Percentiles rank a stretch among this genome's conserved stretches.
Conservation (phyloP, 345 rosid species). For the Gynandropsis gynandra region DNA sequence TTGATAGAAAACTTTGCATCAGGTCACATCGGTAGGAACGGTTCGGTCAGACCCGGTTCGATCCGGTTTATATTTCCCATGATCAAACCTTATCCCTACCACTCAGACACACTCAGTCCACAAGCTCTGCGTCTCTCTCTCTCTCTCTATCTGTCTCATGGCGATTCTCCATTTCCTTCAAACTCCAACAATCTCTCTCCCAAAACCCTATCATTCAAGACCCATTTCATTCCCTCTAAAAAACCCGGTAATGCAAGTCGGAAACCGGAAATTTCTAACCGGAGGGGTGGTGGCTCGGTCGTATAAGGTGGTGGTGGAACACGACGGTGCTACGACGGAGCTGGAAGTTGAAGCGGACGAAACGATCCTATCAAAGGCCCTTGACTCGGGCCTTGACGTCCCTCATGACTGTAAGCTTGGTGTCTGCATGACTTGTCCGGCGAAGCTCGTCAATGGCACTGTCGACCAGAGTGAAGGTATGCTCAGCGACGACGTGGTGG, state of each 20-base stretch:
- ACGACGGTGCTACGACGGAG: slow-evolving; percentile 56
- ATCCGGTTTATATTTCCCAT: neutral
- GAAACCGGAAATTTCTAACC: neutral
- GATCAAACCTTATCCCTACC: slow-evolving; percentile 12
- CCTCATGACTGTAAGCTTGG: slow-evolving; percentile 95
- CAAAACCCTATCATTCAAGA: slow-evolving; percentile 31
- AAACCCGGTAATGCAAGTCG: slow-evolving; percentile 10
- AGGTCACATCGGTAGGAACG: slow-evolving; percentile 18
- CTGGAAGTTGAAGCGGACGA: slow-evolving; percentile 82
- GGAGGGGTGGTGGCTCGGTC: slow-evolving; percentile 28
- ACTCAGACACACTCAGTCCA: slow-evolving; percentile 14
- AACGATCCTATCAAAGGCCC: slow-evolving; percentile 71
- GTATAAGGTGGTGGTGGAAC: slow-evolving; percentile 76
- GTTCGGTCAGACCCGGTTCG: slow-evolving; percentile 2
- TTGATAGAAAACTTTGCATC: no score
- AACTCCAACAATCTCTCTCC: slow-evolving; percentile 35
- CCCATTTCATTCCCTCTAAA: slow-evolving; percentile 24
- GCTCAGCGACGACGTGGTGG: slow-evolving; percentile 97
- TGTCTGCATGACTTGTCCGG: slow-evolving; percentile 99
- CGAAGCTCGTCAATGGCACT: slow-evolving; percentile 52
- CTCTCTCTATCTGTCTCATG: slow-evolving; percentile 38
- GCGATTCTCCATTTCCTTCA: slow-evolving; percentile 53
- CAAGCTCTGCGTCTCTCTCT: slow-evolving; percentile 3
- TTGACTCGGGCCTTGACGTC: slow-evolving; percentile 63
- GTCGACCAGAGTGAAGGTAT: slow-evolving; percentile 97